These are phyloP conservation scores for Hypoxylon fuscum DNA, from an alignment of 495 filamentous ascomycete species.

Conservation along the genomic window DNA sequence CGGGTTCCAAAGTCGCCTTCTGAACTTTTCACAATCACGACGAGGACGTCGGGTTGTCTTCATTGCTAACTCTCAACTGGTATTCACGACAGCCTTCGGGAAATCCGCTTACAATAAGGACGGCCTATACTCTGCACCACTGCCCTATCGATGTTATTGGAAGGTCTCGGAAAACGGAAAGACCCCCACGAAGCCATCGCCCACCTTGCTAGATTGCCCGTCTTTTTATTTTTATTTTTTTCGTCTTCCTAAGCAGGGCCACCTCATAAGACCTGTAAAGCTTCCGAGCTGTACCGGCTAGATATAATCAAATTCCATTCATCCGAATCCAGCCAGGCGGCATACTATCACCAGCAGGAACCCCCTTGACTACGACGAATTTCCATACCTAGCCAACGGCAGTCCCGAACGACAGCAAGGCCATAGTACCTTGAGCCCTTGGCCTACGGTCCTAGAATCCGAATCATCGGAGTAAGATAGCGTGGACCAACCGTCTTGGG, in stretches of 20 bases:
- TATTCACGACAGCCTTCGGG: conserved; percentile 21
- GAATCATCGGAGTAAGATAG: background rate
- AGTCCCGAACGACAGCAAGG: conserved; percentile 16
- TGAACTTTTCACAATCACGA: conserved; percentile 34
- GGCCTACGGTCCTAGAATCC: conserved; percentile 5
- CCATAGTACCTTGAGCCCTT: conserved; percentile 3
- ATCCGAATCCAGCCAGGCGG: conserved; percentile 7
- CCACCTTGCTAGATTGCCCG: conserved; percentile 27
- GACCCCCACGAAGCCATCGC: conserved; percentile 38
- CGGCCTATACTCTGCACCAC: conserved; percentile 22
- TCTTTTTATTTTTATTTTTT: conserved; percentile 25
- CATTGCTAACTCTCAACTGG: conserved; percentile 20
- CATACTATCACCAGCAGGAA: conserved; percentile 14
- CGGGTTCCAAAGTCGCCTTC: conserved; percentile 32
- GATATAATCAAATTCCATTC: conserved; percentile 25
- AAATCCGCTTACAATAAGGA: conserved; percentile 23
- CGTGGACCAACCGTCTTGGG: conserved; percentile 3
- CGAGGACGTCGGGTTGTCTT: conserved; percentile 33
- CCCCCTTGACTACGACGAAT: conserved; percentile 16
- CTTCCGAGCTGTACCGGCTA: conserved; percentile 16
- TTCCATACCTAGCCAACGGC: conserved; percentile 6
- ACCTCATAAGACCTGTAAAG: conserved; percentile 14
- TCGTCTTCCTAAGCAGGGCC: conserved; percentile 15
- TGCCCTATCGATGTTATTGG: conserved; percentile 32
- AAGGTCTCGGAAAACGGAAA: conserved; percentile 31